phyloP scores from a whole-genome alignment of 2,329 filamentous ascomycete species.

The Scedosporium aurantiacum region DNA sequence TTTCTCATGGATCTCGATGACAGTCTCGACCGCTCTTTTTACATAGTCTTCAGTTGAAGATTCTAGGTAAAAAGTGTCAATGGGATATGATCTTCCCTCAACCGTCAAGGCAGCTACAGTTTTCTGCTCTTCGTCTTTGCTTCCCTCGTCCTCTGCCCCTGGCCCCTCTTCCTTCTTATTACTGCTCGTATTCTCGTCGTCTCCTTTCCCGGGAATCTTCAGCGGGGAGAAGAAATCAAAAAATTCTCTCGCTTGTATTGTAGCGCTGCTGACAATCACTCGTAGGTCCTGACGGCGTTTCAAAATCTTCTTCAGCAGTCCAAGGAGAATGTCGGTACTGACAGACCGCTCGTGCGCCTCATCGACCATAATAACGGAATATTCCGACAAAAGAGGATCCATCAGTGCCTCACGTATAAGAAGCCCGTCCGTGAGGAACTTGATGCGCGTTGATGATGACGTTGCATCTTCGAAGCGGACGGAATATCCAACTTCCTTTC shows the following conservation, averaged over 20 bases:
- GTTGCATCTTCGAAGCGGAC: slow-evolving; percentile 89
- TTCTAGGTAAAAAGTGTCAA: slow-evolving; percentile 74
- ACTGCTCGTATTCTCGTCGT: slow-evolving; percentile 18
- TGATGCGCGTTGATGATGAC: slow-evolving; percentile 74
- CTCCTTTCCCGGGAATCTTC: background rate
- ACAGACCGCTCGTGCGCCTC: slow-evolving; percentile 92
- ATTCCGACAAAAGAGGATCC: slow-evolving; percentile 79
- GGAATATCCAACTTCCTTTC: slow-evolving; percentile 86
- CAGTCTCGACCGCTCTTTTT: slow-evolving; percentile 68
- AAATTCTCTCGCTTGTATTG: slow-evolving; percentile 80
- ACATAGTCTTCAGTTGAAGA: slow-evolving; percentile 76
- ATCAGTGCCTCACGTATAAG: slow-evolving; percentile 85
- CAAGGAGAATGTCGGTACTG: slow-evolving; percentile 82
- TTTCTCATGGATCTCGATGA: slow-evolving; percentile 76
- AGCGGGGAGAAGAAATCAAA: slow-evolving; percentile 55
- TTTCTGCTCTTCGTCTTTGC: background rate
- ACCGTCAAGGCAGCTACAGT: slow-evolving; percentile 33
- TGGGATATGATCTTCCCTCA: slow-evolving; percentile 79
- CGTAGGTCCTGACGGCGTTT: slow-evolving; percentile 70
- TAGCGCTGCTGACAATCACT: slow-evolving; percentile 88
- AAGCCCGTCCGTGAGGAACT: slow-evolving; percentile 90
- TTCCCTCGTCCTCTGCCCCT: slow-evolving; percentile 18
- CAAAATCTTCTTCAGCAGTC: slow-evolving; percentile 81
- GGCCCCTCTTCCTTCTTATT: slow-evolving; percentile 14
- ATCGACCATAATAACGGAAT: slow-evolving; percentile 95